Base-by-base conservation (phyloP, 2,329 filamentous ascomycete species). In the Teratosphaeria epicoccoides region DNA sequence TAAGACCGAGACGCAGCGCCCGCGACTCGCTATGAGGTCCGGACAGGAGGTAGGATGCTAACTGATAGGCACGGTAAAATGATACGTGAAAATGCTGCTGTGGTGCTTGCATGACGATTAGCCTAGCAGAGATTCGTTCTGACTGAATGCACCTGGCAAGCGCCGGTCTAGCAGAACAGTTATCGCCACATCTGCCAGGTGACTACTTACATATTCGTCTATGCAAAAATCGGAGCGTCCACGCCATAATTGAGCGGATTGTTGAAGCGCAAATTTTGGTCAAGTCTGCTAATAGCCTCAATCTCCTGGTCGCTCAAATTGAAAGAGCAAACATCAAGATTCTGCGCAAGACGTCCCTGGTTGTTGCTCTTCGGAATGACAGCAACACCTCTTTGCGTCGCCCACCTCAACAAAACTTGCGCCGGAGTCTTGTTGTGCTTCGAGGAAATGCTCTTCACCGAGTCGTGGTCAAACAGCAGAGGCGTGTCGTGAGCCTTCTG, bases 341-440 rank as follows among this genome's bases (percentile, higher is more conserved):
- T 88, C 73, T 84, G 75, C 53, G 72, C 67, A 67, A 88, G 76
- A 59, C 73, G 56, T 57, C 64, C 59, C 69, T 77, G 70, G 69
- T 76, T 76, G 66, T 79, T 84, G n/a, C 46, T 48, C 80, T 91
- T 91, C 61, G 87, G 87, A 62, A 93, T 93, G 61, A 93, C 85
- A 46, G 87, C 85, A 52, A 93, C 75, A 26, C 82, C 82, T 48
- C 85, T 79, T 76, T 94, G 88, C 14, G 88, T 94, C 22, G 88
- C 82, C 89, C 89, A 95, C 62, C 88, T 80, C 59, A 95, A 77
- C 55, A 95, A 77, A 24, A 95, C 77, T 77, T 95, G 88, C 14
- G 87, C 85, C 6, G 87, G 77, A 7, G 83, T 82, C 76, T 85
- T 88, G 67, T 73, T 73, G 59, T 87, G 75, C 74, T 86, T 88